Percentiles rank a stretch among this genome's conserved stretches.
phyloP scores from a whole-genome alignment of 2,329 filamentous ascomycete species.

The Neofusicoccum kwambonambiense region DNA sequence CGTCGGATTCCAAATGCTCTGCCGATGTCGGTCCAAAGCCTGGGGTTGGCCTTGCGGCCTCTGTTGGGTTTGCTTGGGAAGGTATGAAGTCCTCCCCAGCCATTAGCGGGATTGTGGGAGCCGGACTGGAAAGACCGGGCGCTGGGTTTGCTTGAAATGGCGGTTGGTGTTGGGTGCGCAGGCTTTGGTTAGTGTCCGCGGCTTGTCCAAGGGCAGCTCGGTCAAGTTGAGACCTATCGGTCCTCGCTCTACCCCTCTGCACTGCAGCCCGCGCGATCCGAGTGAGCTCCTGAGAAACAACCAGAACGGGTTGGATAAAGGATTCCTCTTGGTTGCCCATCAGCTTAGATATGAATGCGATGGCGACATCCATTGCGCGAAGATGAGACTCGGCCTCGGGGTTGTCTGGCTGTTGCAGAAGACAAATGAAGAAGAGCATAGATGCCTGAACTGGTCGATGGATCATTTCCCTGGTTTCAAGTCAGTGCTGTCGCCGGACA shows the following conservation, averaged over 20 bases:
- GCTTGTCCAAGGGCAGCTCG: background rate
- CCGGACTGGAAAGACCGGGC: too few relatives aligned
- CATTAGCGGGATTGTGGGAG: too few relatives aligned
- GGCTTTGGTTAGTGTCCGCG: background rate
- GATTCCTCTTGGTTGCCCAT: background rate
- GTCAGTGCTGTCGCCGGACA: background rate
- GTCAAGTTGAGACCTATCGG: background rate
- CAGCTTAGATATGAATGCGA: background rate
- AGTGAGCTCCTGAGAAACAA: background rate
- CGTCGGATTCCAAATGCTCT: background rate
- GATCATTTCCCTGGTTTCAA: background rate
- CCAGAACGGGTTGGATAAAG: background rate
- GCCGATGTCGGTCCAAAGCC: background rate
- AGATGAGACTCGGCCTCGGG: background rate
- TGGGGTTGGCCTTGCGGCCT: too few relatives aligned
- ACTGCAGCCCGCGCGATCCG: background rate
- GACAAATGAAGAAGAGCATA: slow-evolving; percentile 6
- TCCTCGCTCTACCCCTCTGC: background rate
- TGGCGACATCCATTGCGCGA: background rate
- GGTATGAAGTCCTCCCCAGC: too few relatives aligned
- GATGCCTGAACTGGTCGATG: background rate
- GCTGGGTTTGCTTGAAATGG: background rate
- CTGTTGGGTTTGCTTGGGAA: too few relatives aligned
- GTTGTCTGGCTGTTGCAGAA: background rate
- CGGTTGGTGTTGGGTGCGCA: background rate